Percentiles rank a stretch among this genome's conserved stretches.
phyloP scores from a whole-genome alignment of 805 yeast species.

The Candida jianshihensis region DNA sequence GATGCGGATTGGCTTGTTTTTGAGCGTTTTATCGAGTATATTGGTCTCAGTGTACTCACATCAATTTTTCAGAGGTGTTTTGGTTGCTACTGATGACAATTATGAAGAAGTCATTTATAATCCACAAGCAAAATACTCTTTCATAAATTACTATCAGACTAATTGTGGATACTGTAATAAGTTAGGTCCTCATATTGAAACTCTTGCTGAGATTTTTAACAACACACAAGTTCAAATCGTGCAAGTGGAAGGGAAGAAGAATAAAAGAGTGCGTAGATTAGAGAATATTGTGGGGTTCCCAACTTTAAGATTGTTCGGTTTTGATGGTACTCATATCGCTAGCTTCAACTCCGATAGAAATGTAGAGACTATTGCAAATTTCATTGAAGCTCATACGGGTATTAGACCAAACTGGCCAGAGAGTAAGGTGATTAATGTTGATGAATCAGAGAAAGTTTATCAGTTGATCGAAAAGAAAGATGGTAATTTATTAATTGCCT shows the following conservation, averaged over 20 bases:
- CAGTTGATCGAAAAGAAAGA: slow-evolving; percentile 1
- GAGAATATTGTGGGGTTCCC: slow-evolving; percentile 43
- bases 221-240: slow-evolving; percentile 29
- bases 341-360: slow-evolving; percentile 30
- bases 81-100: slow-evolving; percentile 18
- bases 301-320: slow-evolving; percentile 37
- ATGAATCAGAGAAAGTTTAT: slow-evolving; percentile 12
- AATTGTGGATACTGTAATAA: slow-evolving; percentile 40
- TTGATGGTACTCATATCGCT: slow-evolving; percentile 33
- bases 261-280: slow-evolving; percentile 28
- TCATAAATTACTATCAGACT: slow-evolving; percentile 32
- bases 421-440: slow-evolving; percentile 7
- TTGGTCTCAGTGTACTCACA: not conserved
- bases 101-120: slow-evolving; percentile 13
- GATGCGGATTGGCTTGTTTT: not conserved
- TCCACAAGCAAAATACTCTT: slow-evolving; percentile 16
- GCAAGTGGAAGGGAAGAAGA: slow-evolving; percentile 28
- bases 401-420: slow-evolving; percentile 27
- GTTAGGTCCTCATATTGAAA: slow-evolving; percentile 38
- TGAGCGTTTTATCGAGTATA: not conserved
- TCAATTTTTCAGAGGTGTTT: slow-evolving; percentile 7
- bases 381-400: slow-evolving; percentile 27
- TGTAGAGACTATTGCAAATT: slow-evolving; percentile 26
- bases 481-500: slow-evolving; percentile 23
- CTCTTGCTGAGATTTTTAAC: slow-evolving; percentile 37